A percentile compares a stretch with the other conserved stretches of the same genome.
Evolutionary conservation across 352 stramenopile genomes (phyloP).

Genomic region (Globisporangium cederbergense): DNA sequence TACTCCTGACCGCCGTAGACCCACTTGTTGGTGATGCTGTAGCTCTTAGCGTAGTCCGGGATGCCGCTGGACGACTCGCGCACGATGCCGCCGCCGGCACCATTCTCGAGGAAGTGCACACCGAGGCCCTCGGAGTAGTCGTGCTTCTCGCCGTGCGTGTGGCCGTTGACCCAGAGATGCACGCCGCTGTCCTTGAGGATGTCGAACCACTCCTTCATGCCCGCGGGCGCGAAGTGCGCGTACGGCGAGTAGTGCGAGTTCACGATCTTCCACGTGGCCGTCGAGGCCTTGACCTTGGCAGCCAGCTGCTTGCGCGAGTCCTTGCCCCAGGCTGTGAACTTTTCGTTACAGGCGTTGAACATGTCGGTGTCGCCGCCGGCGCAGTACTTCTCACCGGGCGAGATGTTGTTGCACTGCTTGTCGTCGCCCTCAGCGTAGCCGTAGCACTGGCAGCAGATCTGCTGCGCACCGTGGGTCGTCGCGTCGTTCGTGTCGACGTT

Average conservation of each 20-base stretch:
- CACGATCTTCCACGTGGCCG: constrained; percentile 64
- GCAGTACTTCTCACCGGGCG: constrained; percentile 37
- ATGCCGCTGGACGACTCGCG: constrained; percentile 69
- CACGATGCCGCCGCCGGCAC: constrained; percentile 66
- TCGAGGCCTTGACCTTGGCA: constrained; percentile 41
- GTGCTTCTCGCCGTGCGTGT: constrained; percentile 80
- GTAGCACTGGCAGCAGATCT: constrained; percentile 64
- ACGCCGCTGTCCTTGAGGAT: constrained; percentile 36
- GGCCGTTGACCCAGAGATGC: constrained; percentile 68
- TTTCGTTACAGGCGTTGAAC: constrained; percentile 37
- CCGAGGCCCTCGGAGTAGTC: constrained; percentile 50
- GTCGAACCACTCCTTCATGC: constrained; percentile 51
- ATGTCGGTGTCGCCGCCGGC: constrained; percentile 31
- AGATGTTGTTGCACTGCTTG: constrained; percentile 32
- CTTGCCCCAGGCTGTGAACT: constrained; percentile 43
- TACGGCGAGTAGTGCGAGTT: constrained; percentile 69
- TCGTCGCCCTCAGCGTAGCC: constrained; percentile 42
- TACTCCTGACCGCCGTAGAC: constrained; percentile 58
- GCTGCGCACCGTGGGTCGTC: constrained; percentile 38
- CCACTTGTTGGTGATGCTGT: constrained; percentile 56
- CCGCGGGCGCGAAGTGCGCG: constrained; percentile 38
- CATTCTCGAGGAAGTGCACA: constrained; percentile 78
- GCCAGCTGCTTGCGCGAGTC: constrained; percentile 41
- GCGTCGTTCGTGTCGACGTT: constrained; percentile 60
- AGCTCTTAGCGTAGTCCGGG: constrained; percentile 30